A percentile compares a stretch with the other conserved stretches of the same genome.
phyloP scores from a whole-genome alignment of 352 stramenopile genomes.

The Peronospora belbahrii region DNA sequence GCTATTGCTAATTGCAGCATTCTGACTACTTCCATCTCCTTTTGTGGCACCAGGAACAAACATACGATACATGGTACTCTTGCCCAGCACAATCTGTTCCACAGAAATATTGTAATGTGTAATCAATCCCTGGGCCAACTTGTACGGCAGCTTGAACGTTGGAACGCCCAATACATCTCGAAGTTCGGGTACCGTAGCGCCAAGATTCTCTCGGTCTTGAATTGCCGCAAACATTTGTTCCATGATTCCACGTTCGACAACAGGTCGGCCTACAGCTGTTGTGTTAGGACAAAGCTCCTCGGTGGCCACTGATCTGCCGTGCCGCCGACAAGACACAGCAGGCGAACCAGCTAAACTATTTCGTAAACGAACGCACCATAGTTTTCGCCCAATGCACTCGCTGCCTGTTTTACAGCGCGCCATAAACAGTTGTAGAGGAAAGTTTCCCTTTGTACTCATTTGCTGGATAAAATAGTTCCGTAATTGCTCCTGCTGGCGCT shows the following conservation, averaged over 20 bases:
- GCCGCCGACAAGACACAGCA: constrained; percentile 2
- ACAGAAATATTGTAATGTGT: constrained; percentile 73
- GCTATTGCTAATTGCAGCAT: neutral
- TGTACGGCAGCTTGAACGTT: constrained; percentile 82
- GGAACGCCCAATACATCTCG: constrained; percentile 69
- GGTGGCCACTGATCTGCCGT: constrained; percentile 7
- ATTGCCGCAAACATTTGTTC: constrained; percentile 70
- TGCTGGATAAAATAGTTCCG: constrained; percentile 80
- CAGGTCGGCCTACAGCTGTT: constrained; percentile 23
- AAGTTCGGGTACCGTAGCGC: constrained; percentile 71
- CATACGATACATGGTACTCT: constrained; percentile 82
- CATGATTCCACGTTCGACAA: constrained; percentile 71
- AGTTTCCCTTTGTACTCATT: constrained; percentile 43
- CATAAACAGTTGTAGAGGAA: constrained; percentile 77
- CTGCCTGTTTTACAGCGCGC: constrained; percentile 58
- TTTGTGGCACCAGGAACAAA: constrained; percentile 34
- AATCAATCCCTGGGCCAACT: constrained; percentile 68
- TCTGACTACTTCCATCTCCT: neutral
- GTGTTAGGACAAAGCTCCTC: constrained; percentile 19
- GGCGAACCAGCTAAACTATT: constrained; percentile 8
- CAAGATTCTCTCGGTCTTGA: constrained; percentile 35
- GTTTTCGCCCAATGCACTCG: constrained; percentile 55
- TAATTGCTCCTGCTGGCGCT: constrained; percentile 72
- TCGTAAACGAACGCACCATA: constrained; percentile 68
- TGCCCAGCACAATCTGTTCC: constrained; percentile 67